phyloP scores from a whole-genome alignment of 352 stramenopile genomes.

The Thraustotheca clavata region DNA sequence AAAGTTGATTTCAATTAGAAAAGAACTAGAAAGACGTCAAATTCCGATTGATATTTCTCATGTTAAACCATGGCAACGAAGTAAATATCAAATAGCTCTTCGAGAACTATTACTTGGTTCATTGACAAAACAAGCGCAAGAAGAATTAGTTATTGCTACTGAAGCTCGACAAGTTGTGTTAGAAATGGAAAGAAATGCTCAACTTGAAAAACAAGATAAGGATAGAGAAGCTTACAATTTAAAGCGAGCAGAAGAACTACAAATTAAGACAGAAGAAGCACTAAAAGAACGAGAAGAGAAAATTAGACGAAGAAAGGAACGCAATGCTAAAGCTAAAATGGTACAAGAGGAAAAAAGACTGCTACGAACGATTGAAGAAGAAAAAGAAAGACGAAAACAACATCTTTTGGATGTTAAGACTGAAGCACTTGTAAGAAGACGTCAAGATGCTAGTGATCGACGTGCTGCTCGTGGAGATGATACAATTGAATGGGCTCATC shows the following conservation, averaged over 20 bases:
- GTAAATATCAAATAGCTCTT: not conserved
- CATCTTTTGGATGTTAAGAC: constrained; percentile 49
- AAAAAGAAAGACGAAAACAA: constrained; percentile 38
- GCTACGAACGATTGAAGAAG: constrained; percentile 29
- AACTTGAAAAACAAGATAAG: constrained; percentile 38
- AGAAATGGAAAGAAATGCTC: constrained; percentile 34
- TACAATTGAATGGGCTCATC: constrained; percentile 33
- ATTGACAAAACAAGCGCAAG: constrained; percentile 27
- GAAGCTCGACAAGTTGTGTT: constrained; percentile 49
- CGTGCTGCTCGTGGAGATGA: constrained; percentile 51
- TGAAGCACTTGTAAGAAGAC: constrained; percentile 30
- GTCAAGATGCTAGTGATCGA: constrained; percentile 19
- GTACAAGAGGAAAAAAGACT: constrained; percentile 44
- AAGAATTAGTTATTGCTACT: constrained; percentile 39
- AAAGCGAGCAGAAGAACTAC: constrained; percentile 42
- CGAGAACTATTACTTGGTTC: not conserved
- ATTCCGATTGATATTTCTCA: no score
- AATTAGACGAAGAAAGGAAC: constrained; percentile 45
- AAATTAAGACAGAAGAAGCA: constrained; percentile 46
- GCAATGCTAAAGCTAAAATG: constrained; percentile 49
- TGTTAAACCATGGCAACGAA: not conserved
- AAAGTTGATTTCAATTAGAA: not conserved
- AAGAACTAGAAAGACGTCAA: not conserved
- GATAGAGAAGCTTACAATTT: constrained; percentile 34
- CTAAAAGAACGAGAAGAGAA: constrained; percentile 57